Evolutionary conservation across 495 filamentous ascomycete species (phyloP).

Genomic region (Aspergillus mulundensis): DNA sequence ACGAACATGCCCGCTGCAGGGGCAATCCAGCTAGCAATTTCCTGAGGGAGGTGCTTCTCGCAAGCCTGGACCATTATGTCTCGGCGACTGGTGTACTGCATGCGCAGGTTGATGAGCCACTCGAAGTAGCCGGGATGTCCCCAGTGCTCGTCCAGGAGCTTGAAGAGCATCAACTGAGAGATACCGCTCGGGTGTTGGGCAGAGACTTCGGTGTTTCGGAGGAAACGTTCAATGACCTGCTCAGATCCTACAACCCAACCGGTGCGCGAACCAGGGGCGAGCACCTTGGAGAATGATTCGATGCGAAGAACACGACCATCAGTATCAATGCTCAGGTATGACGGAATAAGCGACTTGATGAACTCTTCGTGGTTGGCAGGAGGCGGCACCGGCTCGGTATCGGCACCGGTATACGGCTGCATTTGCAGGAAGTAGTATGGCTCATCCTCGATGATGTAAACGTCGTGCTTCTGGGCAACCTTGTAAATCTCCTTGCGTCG

Average conservation of each 20-base stretch:
- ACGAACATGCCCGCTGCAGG: slow-evolving; percentile 97
- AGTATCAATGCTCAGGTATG: slow-evolving; percentile 56
- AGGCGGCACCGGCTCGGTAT: slow-evolving; percentile 46
- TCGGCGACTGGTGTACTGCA: slow-evolving; percentile 75
- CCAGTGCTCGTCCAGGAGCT: slow-evolving; percentile 90
- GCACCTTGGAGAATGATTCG: slow-evolving; percentile 67
- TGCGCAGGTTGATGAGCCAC: slow-evolving; percentile 83
- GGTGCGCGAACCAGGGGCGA: slow-evolving; percentile 56
- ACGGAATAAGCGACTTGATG: slow-evolving; percentile 56
- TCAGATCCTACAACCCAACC: slow-evolving; percentile 71
- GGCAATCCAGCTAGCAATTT: slow-evolving; percentile 76
- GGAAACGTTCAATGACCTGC: slow-evolving; percentile 76
- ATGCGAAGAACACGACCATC: slow-evolving; percentile 67
- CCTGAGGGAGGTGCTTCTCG: slow-evolving; percentile 69
- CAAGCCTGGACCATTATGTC: slow-evolving; percentile 78
- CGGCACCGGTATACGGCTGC: slow-evolving; percentile 66
- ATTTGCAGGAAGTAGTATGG: slow-evolving; percentile 98
- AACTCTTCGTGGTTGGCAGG: slow-evolving; percentile 56
- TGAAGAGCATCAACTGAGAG: slow-evolving; percentile 77
- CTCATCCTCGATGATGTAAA: slow-evolving; percentile 91
- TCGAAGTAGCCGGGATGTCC: slow-evolving; percentile 86
- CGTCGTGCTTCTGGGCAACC: slow-evolving; percentile 74
- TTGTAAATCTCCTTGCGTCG: slow-evolving; percentile 69
- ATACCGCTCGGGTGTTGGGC: slow-evolving; percentile 82
- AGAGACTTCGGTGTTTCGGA: slow-evolving; percentile 70